A percentile compares a stretch with the other conserved stretches of the same genome.
Evolutionary conservation across 2,329 filamentous ascomycete species (phyloP).

Genomic region (Chrysoporthe austroafricana): DNA sequence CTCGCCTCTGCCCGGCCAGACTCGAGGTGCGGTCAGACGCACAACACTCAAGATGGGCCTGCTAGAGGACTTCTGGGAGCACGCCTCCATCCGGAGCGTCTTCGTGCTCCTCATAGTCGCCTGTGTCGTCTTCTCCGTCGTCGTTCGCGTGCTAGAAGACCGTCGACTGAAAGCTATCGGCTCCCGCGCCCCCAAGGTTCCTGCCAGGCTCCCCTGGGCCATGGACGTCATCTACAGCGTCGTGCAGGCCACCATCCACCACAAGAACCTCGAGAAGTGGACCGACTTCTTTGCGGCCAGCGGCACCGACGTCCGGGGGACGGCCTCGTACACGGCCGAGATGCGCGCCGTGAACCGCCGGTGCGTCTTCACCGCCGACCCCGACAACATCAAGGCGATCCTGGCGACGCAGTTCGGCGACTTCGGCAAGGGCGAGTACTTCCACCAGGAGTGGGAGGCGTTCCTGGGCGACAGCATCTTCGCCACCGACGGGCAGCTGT

Average conservation of each 20-base stretch:
- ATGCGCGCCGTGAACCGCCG: slow-evolving; percentile 57
- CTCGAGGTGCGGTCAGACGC: not conserved
- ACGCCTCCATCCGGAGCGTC: slow-evolving; percentile 47
- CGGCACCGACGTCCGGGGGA: slow-evolving; percentile 57
- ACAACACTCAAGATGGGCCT: slow-evolving; percentile 48
- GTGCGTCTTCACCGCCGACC: slow-evolving; percentile 77
- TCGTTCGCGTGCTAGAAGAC: slow-evolving; percentile 46
- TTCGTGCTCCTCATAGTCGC: slow-evolving; percentile 43
- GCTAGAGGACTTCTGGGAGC: slow-evolving; percentile 51
- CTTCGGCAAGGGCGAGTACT: slow-evolving; percentile 79
- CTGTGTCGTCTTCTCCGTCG: slow-evolving; percentile 44
- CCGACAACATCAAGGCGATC: slow-evolving; percentile 89
- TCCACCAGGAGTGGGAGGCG: slow-evolving; percentile 74
- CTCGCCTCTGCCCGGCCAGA: not conserved
- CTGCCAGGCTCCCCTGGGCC: slow-evolving; percentile 56
- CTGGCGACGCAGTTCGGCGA: slow-evolving; percentile 85
- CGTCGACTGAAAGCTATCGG: slow-evolving; percentile 52
- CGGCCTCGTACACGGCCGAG: slow-evolving; percentile 62
- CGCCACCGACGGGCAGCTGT: slow-evolving; percentile 76
- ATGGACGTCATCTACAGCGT: slow-evolving; percentile 66
- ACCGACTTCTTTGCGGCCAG: slow-evolving; percentile 49
- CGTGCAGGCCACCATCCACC: slow-evolving; percentile 53
- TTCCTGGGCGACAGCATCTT: slow-evolving; percentile 80
- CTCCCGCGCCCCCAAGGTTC: slow-evolving; percentile 44
- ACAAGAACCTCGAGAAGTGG: slow-evolving; percentile 69